Evolutionary conservation across 768 basidiomycete genomes (phyloP), one percentile per base, ranked within the genome.

Genomic region (Boletus tylopilopsis): DNA sequence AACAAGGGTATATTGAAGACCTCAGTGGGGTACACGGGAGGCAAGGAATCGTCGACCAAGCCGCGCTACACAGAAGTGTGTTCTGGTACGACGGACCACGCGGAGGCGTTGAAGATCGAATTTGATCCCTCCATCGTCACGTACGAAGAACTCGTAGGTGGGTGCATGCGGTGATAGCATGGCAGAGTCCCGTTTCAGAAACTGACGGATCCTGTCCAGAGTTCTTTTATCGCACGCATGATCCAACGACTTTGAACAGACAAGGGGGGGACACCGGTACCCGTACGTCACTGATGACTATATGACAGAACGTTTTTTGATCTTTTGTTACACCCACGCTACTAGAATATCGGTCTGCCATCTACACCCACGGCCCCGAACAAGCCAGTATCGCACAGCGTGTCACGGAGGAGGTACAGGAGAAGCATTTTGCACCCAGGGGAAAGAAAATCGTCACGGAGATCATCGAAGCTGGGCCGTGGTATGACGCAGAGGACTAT

Each of bases 171-270:
- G n/a, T 7, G 5, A 46, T 9, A 27, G 29, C 36, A 21, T 7
- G 5, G 47, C 10, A 27, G 29, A 36, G 24, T 19, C 4, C 23
- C 23, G 27, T 24, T 42, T 22, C 40, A 12, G 23, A 2, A 13
- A 19, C 21, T 34, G 45, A 47, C 4, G 32, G 25, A 1, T 35
- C 25, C n/a, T 64, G 83, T 35, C 12, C 65, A 85, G 92, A 95
- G 68, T 94, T 94, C 74, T 95, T 95, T 71, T 95, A 93, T 68
- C 80, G 95, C 39, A 91, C 90, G 0, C 94, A 97, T 60, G 94
- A 96, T 57, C 91, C 94, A 3, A 95, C 93, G 35, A 89, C 90
- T 0, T 61, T 76, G 47, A 84, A 95, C 67, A 71, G 76, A 13
- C 93, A 95, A 64, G 93, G 93, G 24, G 74, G 60, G 2, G 92